Conservation (phyloP, 202 grass and related monocot genomes). For the Sporobolus alterniflorus region DNA sequence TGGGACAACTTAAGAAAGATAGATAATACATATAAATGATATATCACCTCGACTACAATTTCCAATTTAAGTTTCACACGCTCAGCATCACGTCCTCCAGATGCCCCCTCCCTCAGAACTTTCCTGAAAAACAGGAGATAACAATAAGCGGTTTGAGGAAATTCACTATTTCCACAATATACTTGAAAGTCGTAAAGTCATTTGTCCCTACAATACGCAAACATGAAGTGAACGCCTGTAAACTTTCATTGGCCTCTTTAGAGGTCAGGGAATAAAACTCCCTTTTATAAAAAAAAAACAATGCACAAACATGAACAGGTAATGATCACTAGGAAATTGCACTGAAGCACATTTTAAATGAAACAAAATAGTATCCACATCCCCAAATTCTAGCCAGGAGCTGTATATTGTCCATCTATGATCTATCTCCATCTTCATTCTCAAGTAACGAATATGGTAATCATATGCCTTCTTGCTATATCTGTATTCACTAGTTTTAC, state of each 20-base stretch:
- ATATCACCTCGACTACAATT: conserved; percentile 86
- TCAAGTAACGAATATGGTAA: neutral
- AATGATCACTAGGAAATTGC: neutral
- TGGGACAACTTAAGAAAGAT: neutral
- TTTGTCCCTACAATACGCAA: neutral
- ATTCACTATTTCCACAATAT: neutral
- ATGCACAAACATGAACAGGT: neutral
- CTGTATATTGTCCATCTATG: neutral
- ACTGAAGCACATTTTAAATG: neutral
- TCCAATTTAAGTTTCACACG: conserved; percentile 89
- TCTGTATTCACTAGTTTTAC: neutral
- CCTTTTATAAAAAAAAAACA: too few relatives aligned
- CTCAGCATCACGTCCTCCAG: conserved; percentile 77
- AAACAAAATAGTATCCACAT: neutral
- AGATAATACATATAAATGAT: neutral
- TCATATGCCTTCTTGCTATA: neutral
- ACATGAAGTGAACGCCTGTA: too few relatives aligned
- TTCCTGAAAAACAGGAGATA: conserved; percentile 56
- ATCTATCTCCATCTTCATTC: conserved; percentile 9
- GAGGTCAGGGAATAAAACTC: too few relatives aligned
- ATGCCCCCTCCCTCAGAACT: conserved; percentile 74
- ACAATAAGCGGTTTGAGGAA: neutral
- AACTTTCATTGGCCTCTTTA: too few relatives aligned
- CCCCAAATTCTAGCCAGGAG: neutral
- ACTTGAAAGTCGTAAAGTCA: neutral